Evolutionary conservation across 2,329 filamentous ascomycete species (phyloP), one percentile per base, ranked within the genome.

Genomic region (Davidsoniella neocaledoniae): DNA sequence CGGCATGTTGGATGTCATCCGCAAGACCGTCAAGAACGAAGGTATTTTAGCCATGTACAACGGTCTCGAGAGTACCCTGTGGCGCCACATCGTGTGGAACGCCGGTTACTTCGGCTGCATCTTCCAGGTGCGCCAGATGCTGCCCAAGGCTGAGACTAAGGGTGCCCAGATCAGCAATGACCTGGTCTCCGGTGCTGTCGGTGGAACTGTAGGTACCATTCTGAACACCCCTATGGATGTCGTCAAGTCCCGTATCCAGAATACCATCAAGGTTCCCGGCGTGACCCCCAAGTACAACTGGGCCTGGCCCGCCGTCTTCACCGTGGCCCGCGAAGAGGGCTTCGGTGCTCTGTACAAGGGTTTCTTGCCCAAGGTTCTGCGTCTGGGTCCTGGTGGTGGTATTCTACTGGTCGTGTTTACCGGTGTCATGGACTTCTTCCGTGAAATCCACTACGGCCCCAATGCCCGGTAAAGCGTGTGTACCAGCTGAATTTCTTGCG

Each of bases 241-340:
- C 17, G 88, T 96, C 69, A 98, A 98, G 77, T 93, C 85, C 57
- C 82, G 91, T 55, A 98, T 98, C 58, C 91, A 98, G 68, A 98
- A 98, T 69, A 86, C 78, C 50, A 74, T 84, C 57, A 90, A 84
- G 72, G 70, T 94, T 38, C 64, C 83, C n/a, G 91, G 91, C 4
- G 72, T 76, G 49, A 68, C 79, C 19, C 85, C 85, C 62, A 98
- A 98, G 75, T 98, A 98, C 72, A 95, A 96, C 76, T 98, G 91
- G 91, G 91, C 91, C 29, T 94, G 81, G 77, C 85, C 86, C 43
- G 80, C 86, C 19, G 72, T 95, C 46, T 81, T 76, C 51, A 91
- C 85, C 6, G 86, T 98, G 54, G 80, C 86, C 67, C 86, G 78
- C 68, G 91, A 98, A 69, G 91, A 98, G 67, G 91, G 91, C 4